Conservation (phyloP, 805 yeast species). For the Metschnikowia dekortorum region DNA sequence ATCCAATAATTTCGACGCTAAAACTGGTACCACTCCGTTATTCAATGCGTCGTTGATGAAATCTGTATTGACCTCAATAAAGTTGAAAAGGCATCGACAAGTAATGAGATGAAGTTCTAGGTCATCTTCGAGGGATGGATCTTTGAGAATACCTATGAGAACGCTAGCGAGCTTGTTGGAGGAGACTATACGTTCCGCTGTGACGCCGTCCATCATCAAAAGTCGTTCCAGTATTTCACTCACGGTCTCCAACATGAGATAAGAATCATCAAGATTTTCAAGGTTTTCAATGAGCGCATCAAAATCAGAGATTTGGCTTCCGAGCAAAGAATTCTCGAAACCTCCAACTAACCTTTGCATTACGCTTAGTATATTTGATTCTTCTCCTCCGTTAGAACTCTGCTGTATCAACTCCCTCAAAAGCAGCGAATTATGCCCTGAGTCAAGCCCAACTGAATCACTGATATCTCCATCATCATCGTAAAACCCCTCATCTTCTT, state of each 20-base stretch:
- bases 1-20: slow-evolving; percentile 64
- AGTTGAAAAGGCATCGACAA: slow-evolving; percentile 77
- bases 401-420: slow-evolving; percentile 11
- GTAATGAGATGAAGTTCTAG: slow-evolving; percentile 80
- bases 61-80: slow-evolving; percentile 70
- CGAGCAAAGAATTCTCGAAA: slow-evolving; percentile 17
- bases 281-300: slow-evolving; percentile 35
- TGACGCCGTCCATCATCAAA: slow-evolving; percentile 62
- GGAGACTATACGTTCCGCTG: slow-evolving; percentile 64
- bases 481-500: slow-evolving; percentile 7
- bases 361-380: slow-evolving; percentile 26
- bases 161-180: slow-evolving; percentile 49
- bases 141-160: slow-evolving; percentile 54
- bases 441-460: background rate
- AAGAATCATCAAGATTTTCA: slow-evolving; percentile 51
- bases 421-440: background rate
- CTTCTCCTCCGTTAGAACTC: background rate
- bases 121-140: slow-evolving; percentile 55
- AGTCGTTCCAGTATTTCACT: slow-evolving; percentile 61
- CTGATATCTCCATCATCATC: slow-evolving; percentile 12
- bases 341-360: slow-evolving; percentile 34
- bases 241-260: slow-evolving; percentile 56
- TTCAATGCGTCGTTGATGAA: slow-evolving; percentile 58
- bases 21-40: slow-evolving; percentile 60
- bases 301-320: slow-evolving; percentile 22